Conservation (phyloP, 345 rosid species). For the Boechera retrofracta region DNA sequence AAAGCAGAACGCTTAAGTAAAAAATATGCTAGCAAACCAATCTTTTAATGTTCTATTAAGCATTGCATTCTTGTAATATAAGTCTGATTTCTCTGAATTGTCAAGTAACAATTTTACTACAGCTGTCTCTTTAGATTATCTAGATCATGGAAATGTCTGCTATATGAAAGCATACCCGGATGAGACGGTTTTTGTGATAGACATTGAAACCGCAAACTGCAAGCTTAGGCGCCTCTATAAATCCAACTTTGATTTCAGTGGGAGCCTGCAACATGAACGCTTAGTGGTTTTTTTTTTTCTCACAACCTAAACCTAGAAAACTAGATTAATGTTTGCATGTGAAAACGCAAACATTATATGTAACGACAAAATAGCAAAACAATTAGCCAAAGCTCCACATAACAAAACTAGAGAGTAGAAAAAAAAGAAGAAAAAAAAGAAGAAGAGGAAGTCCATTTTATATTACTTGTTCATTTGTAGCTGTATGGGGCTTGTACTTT, state of each 20-base stretch:
- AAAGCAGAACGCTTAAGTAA: not conserved
- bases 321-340: not conserved
- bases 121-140: slow-evolving; percentile 7
- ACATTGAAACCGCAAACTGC: slow-evolving; percentile 71
- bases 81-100: slow-evolving; percentile 6
- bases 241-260: slow-evolving; percentile 79
- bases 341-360: slow-evolving; percentile 1
- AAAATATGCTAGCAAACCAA: slow-evolving; percentile 6
- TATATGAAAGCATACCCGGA: slow-evolving; percentile 61
- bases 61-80: not conserved
- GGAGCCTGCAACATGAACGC: slow-evolving; percentile 49
- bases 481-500: slow-evolving; percentile 69
- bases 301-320: not conserved
- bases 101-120: not conserved
- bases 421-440: not conserved
- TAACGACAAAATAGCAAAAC: not conserved
- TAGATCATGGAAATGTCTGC: not conserved
- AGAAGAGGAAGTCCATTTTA: slow-evolving; percentile 13
- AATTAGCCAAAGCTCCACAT: not conserved
- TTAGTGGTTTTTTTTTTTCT: not conserved
- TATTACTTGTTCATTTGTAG: slow-evolving; percentile 57
- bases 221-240: slow-evolving; percentile 66
- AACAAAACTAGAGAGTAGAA: slow-evolving; percentile 5
- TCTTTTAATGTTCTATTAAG: slow-evolving; percentile 1
- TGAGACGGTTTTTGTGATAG: slow-evolving; percentile 90